Evolutionary conservation across 192 early-diverging fungal species (phyloP), one percentile per base, ranked within the genome.

Genomic region (Umbelopsis sp.): DNA sequence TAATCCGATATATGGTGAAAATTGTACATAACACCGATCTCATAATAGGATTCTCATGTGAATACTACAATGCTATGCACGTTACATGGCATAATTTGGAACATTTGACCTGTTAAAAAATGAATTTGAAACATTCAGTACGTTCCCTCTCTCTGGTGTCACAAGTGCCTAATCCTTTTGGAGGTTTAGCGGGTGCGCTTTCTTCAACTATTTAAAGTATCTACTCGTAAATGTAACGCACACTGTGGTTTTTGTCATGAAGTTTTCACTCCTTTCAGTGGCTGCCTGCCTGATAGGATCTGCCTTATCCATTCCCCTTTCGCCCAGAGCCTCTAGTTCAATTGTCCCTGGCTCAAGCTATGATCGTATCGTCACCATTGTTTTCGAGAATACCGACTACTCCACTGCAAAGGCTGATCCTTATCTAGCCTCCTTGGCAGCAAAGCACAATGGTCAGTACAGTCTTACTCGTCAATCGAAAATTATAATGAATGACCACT

Each of bases 311-410:
- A 20, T 31, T 20, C 56, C 56, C 20, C 12, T 32, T 34, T 32
- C 26, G 10, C 26, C 26, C 17, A 62, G 56, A 34, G 49, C 45
- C 12, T 1, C 69, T 16, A 38, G 16, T 16, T 34, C 24, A 14
- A 38, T 72, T 25, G 67, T 74, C 29, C 73, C 54, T 25, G 78
- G 78, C 31, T 68, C 45, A 47, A 45, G 67, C 53, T 80, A 77
- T 65, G 78, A 80, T 66, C 54, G 74, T 22, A 62, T 80, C 9
- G 62, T 75, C 0, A 68, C 73, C 43, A 45, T 80, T 32, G 38
- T 80, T 51, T 59, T 80, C 31, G 78, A 80, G 49, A 80, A 80
- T 51, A 65, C 47, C 1, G 70, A 67, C 50, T 80, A 73, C 51
- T 11, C 14, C n/a, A 67, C 36, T 21, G 78, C 62, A 17, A 59